Evolutionary conservation across 768 basidiomycete species (phyloP), one percentile per base, ranked within the genome.

Genomic region (Clitopilus passeckerianus): DNA sequence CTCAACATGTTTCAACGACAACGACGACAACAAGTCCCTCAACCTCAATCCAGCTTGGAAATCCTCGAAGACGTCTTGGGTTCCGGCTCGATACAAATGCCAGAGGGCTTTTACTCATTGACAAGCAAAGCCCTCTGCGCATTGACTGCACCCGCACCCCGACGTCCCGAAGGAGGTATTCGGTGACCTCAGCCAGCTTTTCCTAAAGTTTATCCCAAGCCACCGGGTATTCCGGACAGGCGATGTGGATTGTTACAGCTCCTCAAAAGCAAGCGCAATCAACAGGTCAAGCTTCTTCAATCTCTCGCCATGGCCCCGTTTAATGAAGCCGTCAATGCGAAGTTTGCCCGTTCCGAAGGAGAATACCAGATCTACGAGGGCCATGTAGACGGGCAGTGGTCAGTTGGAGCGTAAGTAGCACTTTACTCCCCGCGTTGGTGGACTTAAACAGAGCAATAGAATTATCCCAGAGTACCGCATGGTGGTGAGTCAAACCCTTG

Each of bases 331-430:
- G 66, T 74, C 23, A 65, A 67, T 10, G 66, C 46, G 5, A 50
- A 50, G n/a, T 50, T 20, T 23, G 22, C 46, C 10, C 46, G 46
- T 20, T 56, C 61, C 23, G 59, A 61, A 24, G 66, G 64, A 2
- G 58, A 61, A n/a, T 57, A 54, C 14, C 68, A 59, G 30, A 59
- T 69, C 6, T 79, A 74, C 53, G 56, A 56, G 7, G 82, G 82
- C 18, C 63, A 70, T 23, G 71, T 83, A 33, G 80, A 84, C 60
- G 61, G 74, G 16, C 73, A 75, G 5, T 85, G 83, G 84, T 50
- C 69, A 5, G 63, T 83, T 50, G 72, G 70, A 54, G 74, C 74
- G 83, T 82, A 64, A 65, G 80, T 74, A 5, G 9, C 53, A 37
- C 61, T 44, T 57, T 57, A 34, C 60, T 59, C 57, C 27, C 27